phyloP scores from a whole-genome alignment of 2,329 filamentous ascomycete species.

The Trichoderma sp. region DNA sequence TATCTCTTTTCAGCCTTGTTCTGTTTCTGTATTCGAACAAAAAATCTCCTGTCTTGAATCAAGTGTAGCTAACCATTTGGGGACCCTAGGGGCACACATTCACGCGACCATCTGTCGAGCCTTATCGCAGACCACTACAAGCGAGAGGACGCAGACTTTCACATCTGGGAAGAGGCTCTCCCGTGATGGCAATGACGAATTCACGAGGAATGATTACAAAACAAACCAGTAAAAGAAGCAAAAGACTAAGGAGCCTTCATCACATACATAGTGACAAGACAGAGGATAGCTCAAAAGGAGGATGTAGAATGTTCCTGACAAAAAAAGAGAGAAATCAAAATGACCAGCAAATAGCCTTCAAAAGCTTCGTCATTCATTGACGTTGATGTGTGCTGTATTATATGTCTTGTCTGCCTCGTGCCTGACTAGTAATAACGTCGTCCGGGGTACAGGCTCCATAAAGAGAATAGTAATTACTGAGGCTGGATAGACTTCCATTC shows the following conservation, averaged over 20 bases:
- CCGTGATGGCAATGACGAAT: slow-evolving; percentile 29
- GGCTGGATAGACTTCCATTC: not conserved
- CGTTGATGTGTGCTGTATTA: not conserved
- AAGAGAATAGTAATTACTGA: not conserved
- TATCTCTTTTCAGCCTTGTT: not conserved
- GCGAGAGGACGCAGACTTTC: slow-evolving; percentile 69
- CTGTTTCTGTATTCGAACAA: not conserved
- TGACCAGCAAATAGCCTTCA: not conserved
- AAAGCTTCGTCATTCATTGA: not conserved
- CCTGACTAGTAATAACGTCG: not conserved
- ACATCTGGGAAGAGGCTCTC: slow-evolving; percentile 48
- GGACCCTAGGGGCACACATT: slow-evolving; percentile 62
- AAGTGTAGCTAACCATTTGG: slow-evolving; percentile 4
- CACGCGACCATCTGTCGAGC: slow-evolving; percentile 71
- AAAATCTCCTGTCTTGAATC: not conserved
- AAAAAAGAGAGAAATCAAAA: not conserved
- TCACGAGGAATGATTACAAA: slow-evolving; percentile 10
- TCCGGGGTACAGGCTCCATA: not conserved
- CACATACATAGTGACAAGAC: not conserved
- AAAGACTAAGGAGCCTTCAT: not conserved
- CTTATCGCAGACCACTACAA: slow-evolving; percentile 78
- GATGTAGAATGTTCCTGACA: not conserved
- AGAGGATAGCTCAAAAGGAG: not conserved
- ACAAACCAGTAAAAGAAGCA: slow-evolving; percentile 8
- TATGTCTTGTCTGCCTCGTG: not conserved